Evolutionary conservation across 2,329 filamentous ascomycete genomes (phyloP).

Genomic region (Chaetomium globosum): DNA sequence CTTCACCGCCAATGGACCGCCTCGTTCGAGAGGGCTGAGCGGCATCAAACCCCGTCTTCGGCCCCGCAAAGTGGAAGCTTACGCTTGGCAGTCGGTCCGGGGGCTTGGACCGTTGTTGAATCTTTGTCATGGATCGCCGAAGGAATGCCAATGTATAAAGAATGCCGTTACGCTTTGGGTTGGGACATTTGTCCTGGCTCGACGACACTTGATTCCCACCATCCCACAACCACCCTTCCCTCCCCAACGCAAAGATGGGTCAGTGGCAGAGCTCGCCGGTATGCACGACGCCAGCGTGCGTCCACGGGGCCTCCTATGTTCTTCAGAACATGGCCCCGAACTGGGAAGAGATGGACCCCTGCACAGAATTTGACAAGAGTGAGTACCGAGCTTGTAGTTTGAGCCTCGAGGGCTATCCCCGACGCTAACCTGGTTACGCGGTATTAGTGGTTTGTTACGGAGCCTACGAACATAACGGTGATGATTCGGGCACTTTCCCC

Average conservation of each 20-base stretch:
- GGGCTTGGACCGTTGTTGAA: not conserved
- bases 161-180: not conserved
- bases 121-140: not conserved
- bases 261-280: conserved; percentile 37
- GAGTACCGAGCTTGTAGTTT: not conserved
- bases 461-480: conserved; percentile 9
- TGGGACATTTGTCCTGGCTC: not conserved
- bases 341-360: conserved; percentile 66
- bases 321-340: conserved; percentile 54
- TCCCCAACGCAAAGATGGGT: conserved; percentile 24
- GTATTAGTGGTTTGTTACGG: conserved; percentile 29
- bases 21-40: not conserved
- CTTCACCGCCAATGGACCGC: not conserved
- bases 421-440: not conserved
- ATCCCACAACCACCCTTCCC: not conserved
- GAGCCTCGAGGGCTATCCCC: not conserved
- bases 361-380: conserved; percentile 66
- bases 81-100: not conserved
- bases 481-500: not conserved
- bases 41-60: not conserved
- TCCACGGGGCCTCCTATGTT: conserved; percentile 65
- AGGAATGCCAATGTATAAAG: not conserved
- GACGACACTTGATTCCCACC: not conserved
- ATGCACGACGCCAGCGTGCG: conserved; percentile 62
- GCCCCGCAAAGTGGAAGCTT: not conserved